Evolutionary conservation across 148 eudicot species (phyloP).

Genomic region (Vaccinium corymbosum): DNA sequence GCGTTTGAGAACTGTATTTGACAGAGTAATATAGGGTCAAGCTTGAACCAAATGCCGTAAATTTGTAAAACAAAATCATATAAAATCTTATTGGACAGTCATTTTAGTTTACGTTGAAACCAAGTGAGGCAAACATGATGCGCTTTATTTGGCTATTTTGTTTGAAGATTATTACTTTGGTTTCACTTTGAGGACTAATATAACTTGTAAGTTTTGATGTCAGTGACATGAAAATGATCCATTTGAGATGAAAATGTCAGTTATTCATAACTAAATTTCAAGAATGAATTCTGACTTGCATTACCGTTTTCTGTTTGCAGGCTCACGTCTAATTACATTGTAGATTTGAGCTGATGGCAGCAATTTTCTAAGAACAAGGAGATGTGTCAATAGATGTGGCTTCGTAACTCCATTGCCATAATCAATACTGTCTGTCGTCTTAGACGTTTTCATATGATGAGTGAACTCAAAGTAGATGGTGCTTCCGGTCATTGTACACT

Average conservation of each 20-base stretch:
- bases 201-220: background rate
- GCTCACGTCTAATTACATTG: background rate
- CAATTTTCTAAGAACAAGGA: slow-evolving; percentile 20
- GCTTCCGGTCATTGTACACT: slow-evolving; percentile 23
- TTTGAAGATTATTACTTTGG: background rate
- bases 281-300: background rate
- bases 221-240: background rate
- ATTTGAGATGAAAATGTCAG: background rate
- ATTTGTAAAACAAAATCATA: background rate
- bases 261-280: background rate
- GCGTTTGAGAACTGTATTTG: background rate
- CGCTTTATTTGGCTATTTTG: background rate
- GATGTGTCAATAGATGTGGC: slow-evolving; percentile 1
- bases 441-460: slow-evolving; percentile 28
- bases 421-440: slow-evolving; percentile 9
- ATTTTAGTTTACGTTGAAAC: background rate
- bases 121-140: background rate
- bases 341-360: slow-evolving; percentile 21
- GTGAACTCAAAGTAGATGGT: slow-evolving; percentile 31
- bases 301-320: slow-evolving; percentile 8
- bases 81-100: background rate
- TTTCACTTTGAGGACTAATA: background rate
- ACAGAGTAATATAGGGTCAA: background rate
- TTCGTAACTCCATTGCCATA: background rate
- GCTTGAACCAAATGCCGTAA: background rate